Conservation (phyloP, 306 rosid genomes). For the Cucumis melo region DNA sequence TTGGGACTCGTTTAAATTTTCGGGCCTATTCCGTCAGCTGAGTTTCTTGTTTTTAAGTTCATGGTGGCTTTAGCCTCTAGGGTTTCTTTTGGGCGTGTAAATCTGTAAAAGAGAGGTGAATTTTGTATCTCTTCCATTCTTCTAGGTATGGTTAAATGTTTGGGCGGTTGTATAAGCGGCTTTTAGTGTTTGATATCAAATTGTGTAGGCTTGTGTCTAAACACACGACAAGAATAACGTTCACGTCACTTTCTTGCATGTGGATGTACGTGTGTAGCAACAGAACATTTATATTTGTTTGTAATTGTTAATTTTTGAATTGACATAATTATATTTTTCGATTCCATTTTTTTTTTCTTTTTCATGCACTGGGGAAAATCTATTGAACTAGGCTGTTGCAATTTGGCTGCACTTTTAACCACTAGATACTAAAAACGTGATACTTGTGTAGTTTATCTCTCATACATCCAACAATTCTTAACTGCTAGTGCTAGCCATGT, state of each 20-base stretch:
- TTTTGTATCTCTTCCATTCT: background rate
- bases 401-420: no score
- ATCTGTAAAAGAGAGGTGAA: background rate
- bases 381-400: no score
- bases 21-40: background rate
- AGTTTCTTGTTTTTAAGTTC: background rate
- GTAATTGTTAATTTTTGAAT: background rate
- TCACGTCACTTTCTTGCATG: background rate
- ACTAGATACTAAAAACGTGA: no score
- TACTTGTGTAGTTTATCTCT: no score
- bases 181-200: background rate
- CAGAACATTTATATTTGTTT: background rate
- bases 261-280: background rate
- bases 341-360: background rate
- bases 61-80: background rate
- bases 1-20: background rate
- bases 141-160: background rate
- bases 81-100: background rate
- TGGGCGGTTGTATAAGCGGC: background rate
- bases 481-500: no score
- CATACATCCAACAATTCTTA: no score
- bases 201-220: background rate
- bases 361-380: background rate
- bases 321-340: background rate
- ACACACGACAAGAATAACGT: background rate